phyloP scores from a whole-genome alignment of 352 stramenopile species.

The Phytophthora cajani region DNA sequence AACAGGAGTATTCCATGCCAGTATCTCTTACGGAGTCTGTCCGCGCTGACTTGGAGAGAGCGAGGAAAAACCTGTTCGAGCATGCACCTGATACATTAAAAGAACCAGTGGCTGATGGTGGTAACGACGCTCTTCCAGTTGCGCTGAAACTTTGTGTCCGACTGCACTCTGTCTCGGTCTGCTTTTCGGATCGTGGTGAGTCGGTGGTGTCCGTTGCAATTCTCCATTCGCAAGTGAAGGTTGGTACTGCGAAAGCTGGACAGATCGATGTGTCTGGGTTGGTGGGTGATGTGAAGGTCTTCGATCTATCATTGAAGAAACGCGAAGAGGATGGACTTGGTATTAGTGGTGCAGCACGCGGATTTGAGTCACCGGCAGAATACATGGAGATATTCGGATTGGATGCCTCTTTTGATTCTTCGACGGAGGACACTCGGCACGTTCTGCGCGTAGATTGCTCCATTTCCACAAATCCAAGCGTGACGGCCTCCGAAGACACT shows the following conservation, averaged over 20 bases:
- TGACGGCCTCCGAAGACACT: background rate
- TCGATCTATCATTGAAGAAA: slow-evolving; percentile 63
- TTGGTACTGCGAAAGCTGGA: slow-evolving; percentile 36
- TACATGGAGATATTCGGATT: slow-evolving; percentile 69
- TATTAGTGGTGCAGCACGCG: slow-evolving; percentile 23
- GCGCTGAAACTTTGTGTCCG: slow-evolving; percentile 56
- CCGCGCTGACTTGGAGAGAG: slow-evolving; percentile 77
- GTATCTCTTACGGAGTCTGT: slow-evolving; percentile 85
- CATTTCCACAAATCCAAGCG: slow-evolving; percentile 33
- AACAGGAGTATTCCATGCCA: slow-evolving; percentile 74
- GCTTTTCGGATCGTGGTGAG: slow-evolving; percentile 77
- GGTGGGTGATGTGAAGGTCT: slow-evolving; percentile 74
- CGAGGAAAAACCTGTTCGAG: slow-evolving; percentile 67
- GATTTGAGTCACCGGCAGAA: slow-evolving; percentile 25
- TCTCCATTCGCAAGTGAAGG: slow-evolving; percentile 52
- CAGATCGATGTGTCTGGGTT: slow-evolving; percentile 53
- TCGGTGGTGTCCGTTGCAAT: slow-evolving; percentile 72
- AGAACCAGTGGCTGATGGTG: background rate
- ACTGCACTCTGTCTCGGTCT: slow-evolving; percentile 81
- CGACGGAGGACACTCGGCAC: slow-evolving; percentile 29
- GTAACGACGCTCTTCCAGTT: slow-evolving; percentile 10
- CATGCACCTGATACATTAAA: slow-evolving; percentile 21
- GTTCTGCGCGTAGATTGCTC: slow-evolving; percentile 57
- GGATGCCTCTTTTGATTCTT: slow-evolving; percentile 32
- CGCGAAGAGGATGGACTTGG: slow-evolving; percentile 33